phyloP scores from a whole-genome alignment of 768 basidiomycete genomes.

The Pulveroboletus sp. region DNA sequence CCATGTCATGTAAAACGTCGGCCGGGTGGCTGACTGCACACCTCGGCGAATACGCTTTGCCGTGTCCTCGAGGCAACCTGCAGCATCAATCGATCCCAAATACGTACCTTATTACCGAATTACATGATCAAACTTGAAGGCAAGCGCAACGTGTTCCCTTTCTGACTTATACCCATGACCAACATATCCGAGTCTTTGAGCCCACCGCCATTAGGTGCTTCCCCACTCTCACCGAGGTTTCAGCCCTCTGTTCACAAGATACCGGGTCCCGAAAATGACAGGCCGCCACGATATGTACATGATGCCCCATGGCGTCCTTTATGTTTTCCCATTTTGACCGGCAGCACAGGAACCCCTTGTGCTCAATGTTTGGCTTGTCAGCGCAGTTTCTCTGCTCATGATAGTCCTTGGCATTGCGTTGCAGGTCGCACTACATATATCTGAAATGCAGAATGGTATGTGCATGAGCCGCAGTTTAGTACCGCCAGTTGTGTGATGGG shows the following conservation, averaged over 20 bases:
- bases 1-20: constrained; percentile 8
- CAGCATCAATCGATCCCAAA: not conserved
- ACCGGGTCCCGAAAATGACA: constrained; percentile 39
- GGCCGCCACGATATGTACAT: constrained; percentile 45
- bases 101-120: not conserved
- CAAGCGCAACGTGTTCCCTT: too few species aligned
- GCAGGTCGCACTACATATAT: constrained; percentile 13
- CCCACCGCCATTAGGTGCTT: not conserved
- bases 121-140: not conserved
- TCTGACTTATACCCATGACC: constrained; percentile 15
- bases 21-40: not conserved
- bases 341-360: constrained; percentile 26
- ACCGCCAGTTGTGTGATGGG: not conserved
- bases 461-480: not conserved
- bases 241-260: constrained; percentile 48
- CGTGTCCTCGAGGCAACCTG: constrained; percentile 6
- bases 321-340: not conserved
- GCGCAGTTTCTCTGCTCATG: constrained; percentile 41
- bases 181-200: not conserved
- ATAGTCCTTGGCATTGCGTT: constrained; percentile 27
- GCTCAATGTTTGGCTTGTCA: constrained; percentile 38
- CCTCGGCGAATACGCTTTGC: not conserved
- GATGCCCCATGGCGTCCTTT: not conserved
- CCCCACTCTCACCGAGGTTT: constrained; percentile 34
- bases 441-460: constrained; percentile 16